Evolutionary conservation across 1,284 basidiomycete genomes (phyloP).

Genomic region (Fomitopsis palustris): DNA sequence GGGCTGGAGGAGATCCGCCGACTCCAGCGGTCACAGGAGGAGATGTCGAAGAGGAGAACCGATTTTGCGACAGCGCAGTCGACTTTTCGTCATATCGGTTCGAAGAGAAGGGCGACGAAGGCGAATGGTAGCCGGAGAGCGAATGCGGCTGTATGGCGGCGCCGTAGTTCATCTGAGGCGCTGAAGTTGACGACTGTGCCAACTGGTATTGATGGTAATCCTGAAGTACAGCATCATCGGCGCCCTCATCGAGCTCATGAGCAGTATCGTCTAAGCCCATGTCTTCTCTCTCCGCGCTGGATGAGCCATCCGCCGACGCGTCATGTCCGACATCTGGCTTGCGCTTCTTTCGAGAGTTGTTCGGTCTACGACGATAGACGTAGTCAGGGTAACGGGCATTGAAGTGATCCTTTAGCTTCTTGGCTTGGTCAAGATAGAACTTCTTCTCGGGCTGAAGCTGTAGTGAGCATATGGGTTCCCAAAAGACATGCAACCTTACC

Average conservation of each 20-base stretch:
- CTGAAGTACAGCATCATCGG: slow-evolving; percentile 16
- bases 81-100: slow-evolving; percentile 11
- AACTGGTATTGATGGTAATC: slow-evolving; percentile 21
- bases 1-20: not conserved
- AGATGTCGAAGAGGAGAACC: not conserved
- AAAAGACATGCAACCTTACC: slow-evolving; percentile 36
- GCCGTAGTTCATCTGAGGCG: slow-evolving; percentile 11
- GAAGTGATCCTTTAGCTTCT: slow-evolving; percentile 78
- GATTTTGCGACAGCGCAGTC: not conserved
- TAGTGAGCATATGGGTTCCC: slow-evolving; percentile 4
- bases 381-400: slow-evolving; percentile 85
- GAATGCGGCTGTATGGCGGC: slow-evolving; percentile 7
- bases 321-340: slow-evolving; percentile 43
- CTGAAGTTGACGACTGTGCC: slow-evolving; percentile 13
- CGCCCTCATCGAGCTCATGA: slow-evolving; percentile 24
- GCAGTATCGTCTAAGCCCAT: slow-evolving; percentile 28
- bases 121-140: slow-evolving; percentile 12
- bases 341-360: slow-evolving; percentile 74
- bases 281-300: slow-evolving; percentile 38
- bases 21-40: not conserved
- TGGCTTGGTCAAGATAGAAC: slow-evolving; percentile 81
- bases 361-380: slow-evolving; percentile 78
- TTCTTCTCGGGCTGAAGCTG: slow-evolving; percentile 65
- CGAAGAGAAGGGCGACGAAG: slow-evolving; percentile 19
- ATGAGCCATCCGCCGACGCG: slow-evolving; percentile 25